phyloP scores from a whole-genome alignment of 805 yeast species.

The Teunomyces funiuensis region DNA sequence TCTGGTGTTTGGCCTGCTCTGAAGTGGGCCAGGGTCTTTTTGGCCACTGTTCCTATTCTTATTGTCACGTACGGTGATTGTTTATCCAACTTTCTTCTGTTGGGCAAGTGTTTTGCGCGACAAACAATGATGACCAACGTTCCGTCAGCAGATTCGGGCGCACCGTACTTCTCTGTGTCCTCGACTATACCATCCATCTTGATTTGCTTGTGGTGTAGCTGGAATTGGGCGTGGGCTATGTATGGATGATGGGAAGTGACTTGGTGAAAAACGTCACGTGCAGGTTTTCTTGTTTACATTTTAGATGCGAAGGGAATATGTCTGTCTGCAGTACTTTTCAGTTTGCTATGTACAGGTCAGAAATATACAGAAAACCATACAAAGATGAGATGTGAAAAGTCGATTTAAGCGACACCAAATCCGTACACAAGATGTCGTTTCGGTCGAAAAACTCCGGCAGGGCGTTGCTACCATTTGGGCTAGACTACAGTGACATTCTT shows the following conservation, averaged over 20 bases:
- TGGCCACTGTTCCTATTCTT: slow-evolving; percentile 77
- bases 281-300: not conserved
- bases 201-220: not conserved
- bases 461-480: slow-evolving; percentile 66
- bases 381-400: not conserved
- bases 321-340: too few relatives aligned
- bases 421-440: slow-evolving; percentile 48
- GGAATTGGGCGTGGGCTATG: not conserved
- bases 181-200: not conserved
- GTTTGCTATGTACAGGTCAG: not conserved
- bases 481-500: slow-evolving; percentile 62
- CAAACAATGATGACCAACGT: slow-evolving; percentile 73
- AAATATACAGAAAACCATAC: not conserved
- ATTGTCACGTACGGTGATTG: slow-evolving; percentile 90
- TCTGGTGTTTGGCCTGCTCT: slow-evolving; percentile 94
- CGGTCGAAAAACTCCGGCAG: slow-evolving; percentile 45
- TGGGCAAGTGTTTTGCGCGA: slow-evolving; percentile 83
- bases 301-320: not conserved
- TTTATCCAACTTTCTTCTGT: slow-evolving; percentile 81
- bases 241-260: not conserved
- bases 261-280: not conserved
- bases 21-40: slow-evolving; percentile 70
- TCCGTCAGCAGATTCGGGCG: slow-evolving; percentile 44
- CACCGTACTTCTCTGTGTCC: not conserved
- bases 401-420: not conserved